These are phyloP conservation scores for Chloranthus sessilifolius DNA, from an alignment of 164 flowering plant genomes.

Conservation along the genomic window DNA sequence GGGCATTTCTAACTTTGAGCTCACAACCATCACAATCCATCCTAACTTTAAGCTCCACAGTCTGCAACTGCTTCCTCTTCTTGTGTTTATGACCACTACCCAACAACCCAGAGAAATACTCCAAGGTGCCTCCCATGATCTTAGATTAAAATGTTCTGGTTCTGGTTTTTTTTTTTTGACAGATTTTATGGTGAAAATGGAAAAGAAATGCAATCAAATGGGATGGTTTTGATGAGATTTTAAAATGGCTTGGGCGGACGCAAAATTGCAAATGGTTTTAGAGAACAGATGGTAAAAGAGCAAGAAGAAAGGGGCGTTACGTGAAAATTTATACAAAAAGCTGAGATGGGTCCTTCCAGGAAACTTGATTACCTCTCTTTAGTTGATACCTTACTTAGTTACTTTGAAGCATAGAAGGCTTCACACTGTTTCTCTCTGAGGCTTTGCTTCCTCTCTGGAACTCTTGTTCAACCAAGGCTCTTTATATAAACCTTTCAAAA, in stretches of 20 bases:
- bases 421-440: too few relatives aligned
- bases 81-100: constrained; percentile 32
- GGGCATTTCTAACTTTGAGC: constrained; percentile 53
- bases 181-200: background rate
- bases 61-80: constrained; percentile 48
- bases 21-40: constrained; percentile 95
- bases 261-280: too few relatives aligned
- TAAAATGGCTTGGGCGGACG: background rate
- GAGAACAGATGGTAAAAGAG: constrained; percentile 1
- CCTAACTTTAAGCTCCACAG: constrained; percentile 69
- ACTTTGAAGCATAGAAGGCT: constrained; percentile 23
- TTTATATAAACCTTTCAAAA: constrained; percentile 29
- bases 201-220: background rate
- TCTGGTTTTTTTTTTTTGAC: constrained; percentile 10
- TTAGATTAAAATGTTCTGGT: constrained; percentile 43
- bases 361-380: constrained; percentile 27
- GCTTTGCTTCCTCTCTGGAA: too few relatives aligned
- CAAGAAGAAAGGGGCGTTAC: background rate
- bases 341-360: constrained; percentile 2
- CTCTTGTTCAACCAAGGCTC: too few relatives aligned
- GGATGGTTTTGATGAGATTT: background rate
- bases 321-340: constrained; percentile 12
- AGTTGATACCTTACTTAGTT: constrained; percentile 3
- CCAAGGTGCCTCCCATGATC: constrained; percentile 71
- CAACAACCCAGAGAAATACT: constrained; percentile 48